Percentiles rank a stretch among this genome's conserved stretches.
These are phyloP conservation scores for Ophiostoma quercus DNA, from an alignment of 2,329 filamentous ascomycete species.

Conservation along the genomic window DNA sequence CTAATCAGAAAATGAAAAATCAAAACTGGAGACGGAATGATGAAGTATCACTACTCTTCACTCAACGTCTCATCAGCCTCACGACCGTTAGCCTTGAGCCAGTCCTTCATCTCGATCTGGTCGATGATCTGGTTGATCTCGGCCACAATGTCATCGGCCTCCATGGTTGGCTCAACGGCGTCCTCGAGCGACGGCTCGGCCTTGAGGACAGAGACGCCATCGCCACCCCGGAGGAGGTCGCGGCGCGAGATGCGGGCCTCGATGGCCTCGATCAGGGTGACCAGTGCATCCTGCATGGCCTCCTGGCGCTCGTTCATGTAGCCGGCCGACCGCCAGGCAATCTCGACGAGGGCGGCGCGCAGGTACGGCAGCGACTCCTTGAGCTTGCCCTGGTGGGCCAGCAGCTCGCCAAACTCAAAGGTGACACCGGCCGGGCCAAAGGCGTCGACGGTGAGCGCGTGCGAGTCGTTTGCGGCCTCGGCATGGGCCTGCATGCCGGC, in stretches of 20 bases:
- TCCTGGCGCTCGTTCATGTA: not conserved
- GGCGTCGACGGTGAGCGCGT: constrained; percentile 17
- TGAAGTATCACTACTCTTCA: not conserved
- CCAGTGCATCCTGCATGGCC: not conserved
- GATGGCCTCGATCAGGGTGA: not conserved
- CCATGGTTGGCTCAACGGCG: not conserved
- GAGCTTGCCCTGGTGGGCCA: not conserved
- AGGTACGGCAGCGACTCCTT: constrained; percentile 18
- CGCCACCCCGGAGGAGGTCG: constrained; percentile 1
- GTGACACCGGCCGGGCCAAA: constrained; percentile 21
- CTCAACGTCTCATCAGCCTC: not conserved
- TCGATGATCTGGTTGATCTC: not conserved
- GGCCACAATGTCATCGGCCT: not conserved
- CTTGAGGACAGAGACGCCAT: not conserved
- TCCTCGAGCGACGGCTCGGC: not conserved
- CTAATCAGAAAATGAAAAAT: no score
- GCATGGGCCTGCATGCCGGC: not conserved
- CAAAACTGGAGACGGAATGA: not conserved
- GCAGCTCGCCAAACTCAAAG: constrained; percentile 15
- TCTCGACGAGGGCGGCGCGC: constrained; percentile 20
- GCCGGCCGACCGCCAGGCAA: constrained; percentile 16
- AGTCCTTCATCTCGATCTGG: not conserved
- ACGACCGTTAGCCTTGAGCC: not conserved
- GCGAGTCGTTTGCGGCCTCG: not conserved
- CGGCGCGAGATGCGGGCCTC: not conserved